Base-by-base conservation (phyloP, 2,329 filamentous ascomycete species). In the Penicillium sp. region DNA sequence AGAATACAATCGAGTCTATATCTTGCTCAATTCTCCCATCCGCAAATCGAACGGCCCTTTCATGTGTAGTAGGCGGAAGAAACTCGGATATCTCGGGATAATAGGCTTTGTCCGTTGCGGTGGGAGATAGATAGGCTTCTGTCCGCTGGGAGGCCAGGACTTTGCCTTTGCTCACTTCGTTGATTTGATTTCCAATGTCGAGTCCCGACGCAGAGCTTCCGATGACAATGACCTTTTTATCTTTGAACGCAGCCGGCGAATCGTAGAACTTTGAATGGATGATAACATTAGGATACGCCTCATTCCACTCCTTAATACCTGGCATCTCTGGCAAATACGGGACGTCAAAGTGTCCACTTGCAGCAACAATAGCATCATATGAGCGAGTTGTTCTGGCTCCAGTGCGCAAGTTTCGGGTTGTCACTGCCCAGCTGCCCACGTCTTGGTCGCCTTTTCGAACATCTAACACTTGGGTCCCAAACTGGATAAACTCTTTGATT, bases 191-290 rank as follows among this genome's bases (percentile, higher is more conserved):
- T 17, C 90, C 89, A 69, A 98, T 92, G 71, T 98, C 94, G 17
- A 92, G 79, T 0, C 92, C 94, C 0, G 92, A 96, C 0, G 93
- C 90, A 0, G 90, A 90, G 70, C 92, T 95, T 9, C 94, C 94
- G 0, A 97, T 88, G 0, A 97, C 84, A 5, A 97, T 76, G 11
- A 95, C 91, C 75, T 91, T 96, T 74, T 91, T 90, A 57, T 81
- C 83, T 1, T 74, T 72, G 70, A 89, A 97, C 0, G 80, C 71
- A 19, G 86, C 83, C 0, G 91, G 85, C 0, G 78, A 83, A 46
- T 93, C 88, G 73, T 93, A 98, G 61, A 88, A 87, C 74, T 95
- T 97, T 1, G 93, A 92, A 76, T 95, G 91, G 1, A 83, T 84
- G 48, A 94, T 86, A 3, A 84, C 72, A 0, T 81, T 83, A 0